Percentiles rank a stretch among this genome's conserved stretches.
These are phyloP conservation scores for Solanum gracilifrons DNA, from an alignment of 257 asterid genomes.

Conservation along the genomic window DNA sequence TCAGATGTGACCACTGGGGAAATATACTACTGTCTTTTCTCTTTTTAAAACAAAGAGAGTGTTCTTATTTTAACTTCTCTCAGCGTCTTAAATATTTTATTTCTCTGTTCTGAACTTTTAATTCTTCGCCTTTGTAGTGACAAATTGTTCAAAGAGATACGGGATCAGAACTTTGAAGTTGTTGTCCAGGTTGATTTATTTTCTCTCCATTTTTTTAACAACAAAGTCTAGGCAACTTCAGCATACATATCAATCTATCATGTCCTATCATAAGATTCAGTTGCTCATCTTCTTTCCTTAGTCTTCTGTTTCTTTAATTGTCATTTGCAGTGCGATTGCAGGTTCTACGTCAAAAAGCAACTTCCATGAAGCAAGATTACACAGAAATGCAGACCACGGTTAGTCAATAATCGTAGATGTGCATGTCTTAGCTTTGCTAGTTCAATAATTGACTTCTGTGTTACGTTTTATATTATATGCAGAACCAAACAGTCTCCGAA, in stretches of 20 bases:
- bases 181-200: slow-evolving; percentile 84
- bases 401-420: slow-evolving; percentile 19
- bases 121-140: slow-evolving; percentile 37
- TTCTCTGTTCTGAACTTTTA: not conserved
- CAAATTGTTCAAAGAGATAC: slow-evolving; percentile 93
- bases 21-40: not conserved
- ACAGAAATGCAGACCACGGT: slow-evolving; percentile 80
- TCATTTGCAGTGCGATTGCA: slow-evolving; percentile 45
- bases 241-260: not conserved
- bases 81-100: not conserved
- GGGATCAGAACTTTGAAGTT: slow-evolving; percentile 95
- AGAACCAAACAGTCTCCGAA: slow-evolving; percentile 89
- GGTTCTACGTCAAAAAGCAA: slow-evolving; percentile 98
- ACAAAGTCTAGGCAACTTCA: not conserved
- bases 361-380: slow-evolving; percentile 97
- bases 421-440: slow-evolving; percentile 5
- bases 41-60: not conserved
- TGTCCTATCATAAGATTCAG: not conserved
- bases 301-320: slow-evolving; percentile 26
- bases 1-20: not conserved
- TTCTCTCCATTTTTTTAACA: not conserved
- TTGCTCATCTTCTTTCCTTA: not conserved
- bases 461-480: slow-evolving; percentile 21
- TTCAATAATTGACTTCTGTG: slow-evolving; percentile 1
- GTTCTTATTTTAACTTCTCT: not conserved